Conservation (phyloP, 441 rosid species). For the Euphorbia schlechtendalii region DNA sequence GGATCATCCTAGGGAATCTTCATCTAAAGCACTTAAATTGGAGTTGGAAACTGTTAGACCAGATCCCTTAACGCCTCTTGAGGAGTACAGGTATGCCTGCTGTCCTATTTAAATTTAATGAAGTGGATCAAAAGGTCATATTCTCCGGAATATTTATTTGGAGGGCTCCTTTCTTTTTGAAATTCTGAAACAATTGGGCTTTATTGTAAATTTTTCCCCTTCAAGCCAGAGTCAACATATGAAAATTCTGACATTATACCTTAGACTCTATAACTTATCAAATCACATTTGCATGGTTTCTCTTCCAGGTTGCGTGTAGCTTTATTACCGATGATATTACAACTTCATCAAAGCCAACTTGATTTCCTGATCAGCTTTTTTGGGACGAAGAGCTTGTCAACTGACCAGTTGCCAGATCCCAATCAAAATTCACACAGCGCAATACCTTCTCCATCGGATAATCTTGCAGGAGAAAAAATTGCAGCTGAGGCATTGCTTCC, state of each 20-base stretch:
- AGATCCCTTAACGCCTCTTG: conserved; percentile 81
- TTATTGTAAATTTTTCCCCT: not conserved
- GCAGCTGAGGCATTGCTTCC: conserved; percentile 94
- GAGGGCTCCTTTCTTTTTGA: not conserved
- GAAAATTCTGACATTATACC: not conserved
- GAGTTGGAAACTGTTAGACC: conserved; percentile 91
- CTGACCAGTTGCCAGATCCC: conserved; percentile 39
- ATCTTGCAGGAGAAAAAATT: conserved; percentile 38
- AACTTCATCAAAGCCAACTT: conserved; percentile 94
- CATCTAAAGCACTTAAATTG: conserved; percentile 77
- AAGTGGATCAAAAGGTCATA: not conserved
- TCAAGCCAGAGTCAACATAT: not conserved
- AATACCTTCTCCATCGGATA: conserved; percentile 23
- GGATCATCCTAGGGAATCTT: conserved; percentile 85
- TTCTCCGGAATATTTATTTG: not conserved
- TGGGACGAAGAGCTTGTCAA: conserved; percentile 41
- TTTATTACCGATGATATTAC: conserved; percentile 78
- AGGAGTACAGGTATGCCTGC: conserved; percentile 74
- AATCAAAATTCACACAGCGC: conserved; percentile 36
- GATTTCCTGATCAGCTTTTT: conserved; percentile 85
- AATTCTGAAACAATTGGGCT: not conserved
- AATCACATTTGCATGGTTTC: conserved; percentile 19
- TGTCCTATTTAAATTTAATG: conserved; percentile 17
- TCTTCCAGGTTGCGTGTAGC: conserved; percentile 65
- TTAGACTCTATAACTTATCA: not conserved